phyloP scores from a whole-genome alignment of 495 filamentous ascomycete species.

The Cenococcum geophilum region DNA sequence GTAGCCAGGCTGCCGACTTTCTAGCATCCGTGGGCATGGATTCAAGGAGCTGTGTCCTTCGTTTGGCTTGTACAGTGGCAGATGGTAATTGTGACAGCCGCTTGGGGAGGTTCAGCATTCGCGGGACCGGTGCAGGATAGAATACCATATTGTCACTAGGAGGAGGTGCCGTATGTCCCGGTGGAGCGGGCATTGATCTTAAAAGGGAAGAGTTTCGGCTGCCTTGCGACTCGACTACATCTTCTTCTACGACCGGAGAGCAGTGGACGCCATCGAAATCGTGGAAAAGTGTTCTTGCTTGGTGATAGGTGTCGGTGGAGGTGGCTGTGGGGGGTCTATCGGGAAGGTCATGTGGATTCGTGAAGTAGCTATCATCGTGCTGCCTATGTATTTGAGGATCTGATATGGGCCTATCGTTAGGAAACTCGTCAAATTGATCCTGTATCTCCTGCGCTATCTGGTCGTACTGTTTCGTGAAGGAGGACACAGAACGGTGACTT shows the following conservation, averaged over 20 bases:
- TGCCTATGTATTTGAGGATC: background rate
- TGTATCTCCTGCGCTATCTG: constrained; percentile 30
- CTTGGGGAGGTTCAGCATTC: constrained; percentile 86
- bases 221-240: constrained; percentile 29
- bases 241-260: constrained; percentile 40
- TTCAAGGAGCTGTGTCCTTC: constrained; percentile 51
- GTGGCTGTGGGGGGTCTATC: constrained; percentile 45
- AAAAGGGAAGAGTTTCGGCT: constrained; percentile 38
- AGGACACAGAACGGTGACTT: constrained; percentile 37
- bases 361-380: constrained; percentile 5
- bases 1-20: constrained; percentile 47
- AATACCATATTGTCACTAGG: constrained; percentile 76
- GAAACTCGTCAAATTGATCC: constrained; percentile 17
- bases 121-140: constrained; percentile 91
- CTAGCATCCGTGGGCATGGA: constrained; percentile 41
- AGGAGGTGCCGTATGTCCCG: constrained; percentile 39
- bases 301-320: constrained; percentile 63
- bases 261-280: constrained; percentile 96
- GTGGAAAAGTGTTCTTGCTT: constrained; percentile 63
- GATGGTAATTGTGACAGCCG: constrained; percentile 71
- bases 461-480: constrained; percentile 30
- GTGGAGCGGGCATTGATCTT: constrained; percentile 44
- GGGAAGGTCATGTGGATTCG: constrained; percentile 30
- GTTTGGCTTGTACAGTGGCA: constrained; percentile 55
- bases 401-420: constrained; percentile 1